Percentiles rank a stretch among this genome's conserved stretches.
These are phyloP conservation scores for Stramenopiles sp. DNA, from an alignment of 352 stramenopile genomes.

Conservation along the genomic window DNA sequence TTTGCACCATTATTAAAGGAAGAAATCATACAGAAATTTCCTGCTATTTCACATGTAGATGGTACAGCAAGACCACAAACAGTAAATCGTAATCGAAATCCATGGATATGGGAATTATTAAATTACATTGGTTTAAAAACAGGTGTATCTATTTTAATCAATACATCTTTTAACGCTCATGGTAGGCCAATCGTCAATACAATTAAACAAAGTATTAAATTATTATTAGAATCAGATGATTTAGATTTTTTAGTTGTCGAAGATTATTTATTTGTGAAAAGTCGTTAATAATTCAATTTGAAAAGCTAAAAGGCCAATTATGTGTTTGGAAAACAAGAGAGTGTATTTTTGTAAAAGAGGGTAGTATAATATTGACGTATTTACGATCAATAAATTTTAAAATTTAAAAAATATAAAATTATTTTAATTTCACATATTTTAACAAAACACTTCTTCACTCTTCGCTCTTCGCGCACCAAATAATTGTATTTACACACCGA, in stretches of 20 bases:
- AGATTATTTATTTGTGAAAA: neutral
- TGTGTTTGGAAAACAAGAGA: too few relatives aligned
- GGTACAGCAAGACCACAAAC: constrained; percentile 50
- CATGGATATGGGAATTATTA: constrained; percentile 43
- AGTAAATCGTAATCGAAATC: constrained; percentile 31
- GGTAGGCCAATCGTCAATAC: constrained; percentile 54
- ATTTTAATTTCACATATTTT: too few relatives aligned
- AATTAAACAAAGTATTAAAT: constrained; percentile 32
- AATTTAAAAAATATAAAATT: too few relatives aligned
- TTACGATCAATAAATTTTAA: too few relatives aligned
- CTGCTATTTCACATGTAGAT: constrained; percentile 56
- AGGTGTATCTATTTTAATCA: constrained; percentile 51
- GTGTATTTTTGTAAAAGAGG: too few relatives aligned
- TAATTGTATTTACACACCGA: too few relatives aligned
- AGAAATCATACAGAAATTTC: constrained; percentile 24
- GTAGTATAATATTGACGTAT: too few relatives aligned
- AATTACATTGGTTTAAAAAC: constrained; percentile 34
- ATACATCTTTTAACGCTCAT: constrained; percentile 60
- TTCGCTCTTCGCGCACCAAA: too few relatives aligned
- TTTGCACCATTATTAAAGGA: constrained; percentile 18
- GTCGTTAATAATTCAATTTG: too few relatives aligned
- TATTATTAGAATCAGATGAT: neutral
- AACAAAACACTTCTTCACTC: too few relatives aligned
- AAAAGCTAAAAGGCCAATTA: too few relatives aligned
- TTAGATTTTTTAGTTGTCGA: constrained; percentile 8